phyloP scores from a whole-genome alignment of 2,329 filamentous ascomycete species.

The Claviceps paspali region DNA sequence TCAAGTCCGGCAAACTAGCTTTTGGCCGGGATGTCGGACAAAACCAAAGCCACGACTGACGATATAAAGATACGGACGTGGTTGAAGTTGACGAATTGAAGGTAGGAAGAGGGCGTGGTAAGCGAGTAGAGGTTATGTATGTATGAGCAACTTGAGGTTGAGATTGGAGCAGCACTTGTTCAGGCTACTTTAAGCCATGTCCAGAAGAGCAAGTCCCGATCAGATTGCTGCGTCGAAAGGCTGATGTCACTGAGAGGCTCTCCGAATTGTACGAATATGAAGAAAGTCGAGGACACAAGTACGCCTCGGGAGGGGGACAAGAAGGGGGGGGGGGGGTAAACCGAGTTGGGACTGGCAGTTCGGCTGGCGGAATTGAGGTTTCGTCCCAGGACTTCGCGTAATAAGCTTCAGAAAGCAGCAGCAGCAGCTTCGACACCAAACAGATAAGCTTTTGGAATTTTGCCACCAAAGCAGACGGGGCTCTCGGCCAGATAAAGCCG shows the following conservation, averaged over 20 bases:
- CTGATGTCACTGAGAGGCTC: background rate
- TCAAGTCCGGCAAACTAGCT: background rate
- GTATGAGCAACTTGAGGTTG: background rate
- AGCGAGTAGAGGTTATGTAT: background rate
- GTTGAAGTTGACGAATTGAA: background rate
- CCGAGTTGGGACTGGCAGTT: background rate
- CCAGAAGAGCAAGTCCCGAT: background rate
- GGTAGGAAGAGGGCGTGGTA: background rate
- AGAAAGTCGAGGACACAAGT: background rate
- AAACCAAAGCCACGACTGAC: background rate
- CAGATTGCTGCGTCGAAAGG: background rate
- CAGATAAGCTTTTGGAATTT: conserved; percentile 1
- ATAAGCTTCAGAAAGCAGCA: background rate
- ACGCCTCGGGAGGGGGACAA: background rate
- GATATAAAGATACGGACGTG: background rate
- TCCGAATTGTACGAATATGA: background rate
- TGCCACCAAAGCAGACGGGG: background rate
- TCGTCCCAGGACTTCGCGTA: too few species aligned
- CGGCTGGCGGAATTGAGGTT: background rate
- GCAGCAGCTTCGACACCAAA: background rate
- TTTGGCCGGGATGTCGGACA: background rate
- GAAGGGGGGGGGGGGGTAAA: too few species aligned
- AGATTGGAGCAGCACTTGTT: background rate
- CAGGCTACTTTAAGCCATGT: conserved; percentile 2
- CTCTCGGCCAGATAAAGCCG: background rate